Evolutionary conservation across 129 eudicot species (phyloP).

Genomic region (Flaveria brownii): DNA sequence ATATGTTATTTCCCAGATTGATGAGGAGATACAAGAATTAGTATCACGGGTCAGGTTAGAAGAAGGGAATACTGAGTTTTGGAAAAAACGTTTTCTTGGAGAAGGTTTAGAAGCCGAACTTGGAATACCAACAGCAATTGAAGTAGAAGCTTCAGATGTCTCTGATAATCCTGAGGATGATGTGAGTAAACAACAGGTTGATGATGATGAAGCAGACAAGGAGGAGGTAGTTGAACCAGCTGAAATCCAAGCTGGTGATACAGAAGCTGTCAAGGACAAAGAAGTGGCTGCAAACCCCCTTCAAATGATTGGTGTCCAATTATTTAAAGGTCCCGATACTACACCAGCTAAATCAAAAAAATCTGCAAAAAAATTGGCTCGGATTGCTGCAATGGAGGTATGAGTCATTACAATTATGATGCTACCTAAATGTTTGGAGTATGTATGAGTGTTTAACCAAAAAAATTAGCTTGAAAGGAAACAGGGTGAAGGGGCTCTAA

Average conservation of each 20-base stretch:
- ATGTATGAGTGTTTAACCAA: not conserved
- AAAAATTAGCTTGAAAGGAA: not conserved
- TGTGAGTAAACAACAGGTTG: conserved; percentile 48
- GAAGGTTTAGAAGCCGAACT: conserved; percentile 61
- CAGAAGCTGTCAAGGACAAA: conserved; percentile 66
- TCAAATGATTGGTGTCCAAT: conserved; percentile 95
- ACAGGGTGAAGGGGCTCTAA: not conserved
- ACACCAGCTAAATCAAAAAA: conserved; percentile 57
- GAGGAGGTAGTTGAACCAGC: conserved; percentile 78
- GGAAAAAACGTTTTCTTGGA: conserved; percentile 87
- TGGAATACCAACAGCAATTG: conserved; percentile 45
- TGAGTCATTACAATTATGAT: conserved; percentile 13
- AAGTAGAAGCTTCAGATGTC: conserved; percentile 51
- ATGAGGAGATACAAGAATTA: conserved; percentile 83
- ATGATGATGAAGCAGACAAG: conserved; percentile 72
- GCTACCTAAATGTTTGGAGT: not conserved
- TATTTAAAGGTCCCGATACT: conserved; percentile 67
- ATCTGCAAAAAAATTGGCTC: conserved; percentile 53
- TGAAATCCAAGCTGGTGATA: conserved; percentile 63
- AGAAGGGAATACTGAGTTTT: conserved; percentile 96
- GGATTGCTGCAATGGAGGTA: conserved; percentile 71
- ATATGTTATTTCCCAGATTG: conserved; percentile 47
- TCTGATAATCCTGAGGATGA: conserved; percentile 61
- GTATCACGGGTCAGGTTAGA: conserved; percentile 74
- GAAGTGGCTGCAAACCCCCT: conserved; percentile 76